These are phyloP conservation scores for Ceratocystis ficicola DNA, from an alignment of 2,329 filamentous ascomycete genomes.

Conservation along the genomic window DNA sequence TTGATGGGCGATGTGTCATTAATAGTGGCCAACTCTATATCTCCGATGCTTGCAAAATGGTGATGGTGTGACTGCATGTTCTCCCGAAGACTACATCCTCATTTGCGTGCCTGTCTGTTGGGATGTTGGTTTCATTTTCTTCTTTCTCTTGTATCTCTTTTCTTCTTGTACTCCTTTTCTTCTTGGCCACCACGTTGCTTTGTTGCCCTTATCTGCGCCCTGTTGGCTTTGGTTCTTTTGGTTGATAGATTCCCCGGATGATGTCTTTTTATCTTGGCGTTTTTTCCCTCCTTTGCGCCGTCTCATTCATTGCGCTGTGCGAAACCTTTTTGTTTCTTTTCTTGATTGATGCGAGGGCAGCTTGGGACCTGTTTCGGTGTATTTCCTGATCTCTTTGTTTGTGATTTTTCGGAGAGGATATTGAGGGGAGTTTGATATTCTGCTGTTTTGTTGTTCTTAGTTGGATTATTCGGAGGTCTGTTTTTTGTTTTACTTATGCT, in stretches of 20 bases:
- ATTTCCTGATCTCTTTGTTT: conserved; percentile 2
- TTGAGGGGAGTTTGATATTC: not conserved
- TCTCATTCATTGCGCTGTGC: not conserved
- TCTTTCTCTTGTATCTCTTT: conserved; percentile 20
- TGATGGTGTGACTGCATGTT: conserved; percentile 18
- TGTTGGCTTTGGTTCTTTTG: conserved; percentile 8
- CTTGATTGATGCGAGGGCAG: not conserved
- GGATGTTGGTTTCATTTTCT: not conserved
- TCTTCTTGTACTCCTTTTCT: conserved; percentile 23
- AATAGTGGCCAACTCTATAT: conserved; percentile 20
- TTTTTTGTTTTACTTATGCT: not conserved
- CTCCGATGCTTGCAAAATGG: conserved; percentile 20
- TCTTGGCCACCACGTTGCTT: conserved; percentile 19
- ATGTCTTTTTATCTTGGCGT: conserved; percentile 17
- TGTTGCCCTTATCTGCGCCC: not conserved
- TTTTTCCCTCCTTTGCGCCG: not conserved
- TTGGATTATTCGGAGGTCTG: conserved; percentile 3
- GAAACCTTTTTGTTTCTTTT: not conserved
- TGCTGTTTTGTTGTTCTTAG: conserved; percentile 14
- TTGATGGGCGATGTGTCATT: conserved; percentile 24
- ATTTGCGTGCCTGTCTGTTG: too few relatives aligned
- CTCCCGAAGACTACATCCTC: too few relatives aligned
- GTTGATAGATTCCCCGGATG: conserved; percentile 14
- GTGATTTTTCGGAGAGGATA: conserved; percentile 10
- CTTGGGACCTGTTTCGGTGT: not conserved